Evolutionary conservation across 768 basidiomycete genomes (phyloP).

Genomic region (Neoboletus brunneissimus): DNA sequence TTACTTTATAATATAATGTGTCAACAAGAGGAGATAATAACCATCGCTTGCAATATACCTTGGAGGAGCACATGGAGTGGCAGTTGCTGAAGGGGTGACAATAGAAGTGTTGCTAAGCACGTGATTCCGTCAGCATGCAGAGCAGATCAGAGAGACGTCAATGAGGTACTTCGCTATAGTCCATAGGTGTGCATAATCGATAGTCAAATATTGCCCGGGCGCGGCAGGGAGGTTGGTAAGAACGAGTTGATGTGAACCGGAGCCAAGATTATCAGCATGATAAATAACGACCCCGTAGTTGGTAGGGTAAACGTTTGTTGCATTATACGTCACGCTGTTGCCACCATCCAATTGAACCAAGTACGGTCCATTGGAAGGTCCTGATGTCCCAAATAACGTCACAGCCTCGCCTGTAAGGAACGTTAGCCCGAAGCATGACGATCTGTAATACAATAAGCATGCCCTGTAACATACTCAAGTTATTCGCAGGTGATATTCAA

Average conservation of each 20-base stretch:
- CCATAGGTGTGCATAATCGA: slow-evolving; percentile 34
- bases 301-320: slow-evolving; percentile 13
- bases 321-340: slow-evolving; percentile 14
- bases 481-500: neutral
- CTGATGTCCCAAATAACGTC: slow-evolving; percentile 44
- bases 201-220: slow-evolving; percentile 23
- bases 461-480: slow-evolving; percentile 17
- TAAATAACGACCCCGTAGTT: slow-evolving; percentile 31
- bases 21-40: neutral
- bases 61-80: neutral
- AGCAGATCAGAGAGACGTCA: neutral
- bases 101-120: neutral
- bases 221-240: slow-evolving; percentile 31
- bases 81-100: too few species aligned
- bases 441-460: slow-evolving; percentile 1
- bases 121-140: neutral
- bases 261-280: slow-evolving; percentile 37
- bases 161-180: slow-evolving; percentile 17
- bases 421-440: neutral
- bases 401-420: slow-evolving; percentile 40
- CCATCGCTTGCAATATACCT: slow-evolving; percentile 2
- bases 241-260: slow-evolving; percentile 35
- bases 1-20: neutral
- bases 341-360: slow-evolving; percentile 36
- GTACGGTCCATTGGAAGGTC: slow-evolving; percentile 36